phyloP scores from a whole-genome alignment of 2,329 filamentous ascomycete genomes.

The Colletotrichum sansevieriae region DNA sequence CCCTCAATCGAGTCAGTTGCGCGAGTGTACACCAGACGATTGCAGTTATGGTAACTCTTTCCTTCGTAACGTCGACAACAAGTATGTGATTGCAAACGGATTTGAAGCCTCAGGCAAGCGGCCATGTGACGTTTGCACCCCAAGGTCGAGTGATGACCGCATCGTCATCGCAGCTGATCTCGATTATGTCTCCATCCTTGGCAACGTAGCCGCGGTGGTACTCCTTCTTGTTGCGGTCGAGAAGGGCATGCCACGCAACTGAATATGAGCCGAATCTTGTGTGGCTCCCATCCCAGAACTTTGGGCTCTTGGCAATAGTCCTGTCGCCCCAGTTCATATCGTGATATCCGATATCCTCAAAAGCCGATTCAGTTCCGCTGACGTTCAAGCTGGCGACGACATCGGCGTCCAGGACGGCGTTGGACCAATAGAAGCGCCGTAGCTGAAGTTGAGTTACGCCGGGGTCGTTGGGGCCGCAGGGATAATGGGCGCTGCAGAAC shows the following conservation, averaged over 20 bases:
- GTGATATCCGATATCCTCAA: constrained; percentile 56
- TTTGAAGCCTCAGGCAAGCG: constrained; percentile 21
- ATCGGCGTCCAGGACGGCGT: not conserved
- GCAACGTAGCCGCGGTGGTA: constrained; percentile 48
- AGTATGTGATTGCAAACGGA: not conserved
- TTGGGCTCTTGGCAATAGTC: constrained; percentile 35
- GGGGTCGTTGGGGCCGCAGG: not conserved
- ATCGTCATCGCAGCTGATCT: constrained; percentile 45
- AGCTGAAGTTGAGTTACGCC: not conserved
- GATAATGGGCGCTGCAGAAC: not conserved
- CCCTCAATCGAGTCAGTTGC: not conserved
- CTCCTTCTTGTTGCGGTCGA: constrained; percentile 45
- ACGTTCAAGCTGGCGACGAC: not conserved
- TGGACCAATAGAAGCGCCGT: not conserved
- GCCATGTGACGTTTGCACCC: constrained; percentile 39
- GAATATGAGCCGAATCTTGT: constrained; percentile 56
- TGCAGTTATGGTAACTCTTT: not conserved
- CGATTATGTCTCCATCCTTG: constrained; percentile 46
- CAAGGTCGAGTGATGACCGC: constrained; percentile 43
- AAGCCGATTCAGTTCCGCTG: not conserved
- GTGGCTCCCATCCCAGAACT: constrained; percentile 59
- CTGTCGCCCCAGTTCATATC: constrained; percentile 61
- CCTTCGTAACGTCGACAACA: not conserved
- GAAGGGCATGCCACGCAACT: constrained; percentile 58
- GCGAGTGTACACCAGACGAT: not conserved